Percentiles rank a stretch among this genome's conserved stretches.
phyloP scores from a whole-genome alignment of 2,329 filamentous ascomycete species.

The Ceratocystis ficicola region DNA sequence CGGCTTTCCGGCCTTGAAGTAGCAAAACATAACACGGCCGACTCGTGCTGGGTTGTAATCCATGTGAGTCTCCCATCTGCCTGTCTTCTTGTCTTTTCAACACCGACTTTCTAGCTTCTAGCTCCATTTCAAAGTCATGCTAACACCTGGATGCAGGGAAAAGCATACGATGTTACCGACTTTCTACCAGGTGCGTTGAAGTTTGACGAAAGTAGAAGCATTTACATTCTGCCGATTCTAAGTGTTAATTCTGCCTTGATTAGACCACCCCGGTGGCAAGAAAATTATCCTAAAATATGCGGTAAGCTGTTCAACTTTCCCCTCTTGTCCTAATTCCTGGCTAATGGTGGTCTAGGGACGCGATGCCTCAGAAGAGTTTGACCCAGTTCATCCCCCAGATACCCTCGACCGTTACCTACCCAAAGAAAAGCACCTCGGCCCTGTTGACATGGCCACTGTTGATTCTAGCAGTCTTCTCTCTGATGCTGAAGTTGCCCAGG shows the following conservation, averaged over 20 bases:
- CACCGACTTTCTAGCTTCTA: too few relatives aligned
- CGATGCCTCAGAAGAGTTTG: conserved; percentile 85
- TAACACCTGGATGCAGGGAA: conserved; percentile 39
- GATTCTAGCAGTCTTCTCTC: conserved; percentile 36
- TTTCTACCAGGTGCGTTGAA: conserved; percentile 55
- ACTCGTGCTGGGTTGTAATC: conserved; percentile 87
- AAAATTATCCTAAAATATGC: conserved; percentile 97
- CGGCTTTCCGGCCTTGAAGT: conserved; percentile 42
- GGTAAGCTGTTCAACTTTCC: conserved; percentile 30
- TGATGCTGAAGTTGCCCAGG: conserved; percentile 52
- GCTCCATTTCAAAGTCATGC: neutral
- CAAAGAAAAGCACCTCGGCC: conserved; percentile 73
- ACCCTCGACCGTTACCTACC: conserved; percentile 78
- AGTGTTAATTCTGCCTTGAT: conserved; percentile 5
- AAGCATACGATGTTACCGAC: conserved; percentile 81
- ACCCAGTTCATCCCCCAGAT: conserved; percentile 78
- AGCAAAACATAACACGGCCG: conserved; percentile 60
- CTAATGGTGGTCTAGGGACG: conserved; percentile 46
- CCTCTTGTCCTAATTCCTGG: neutral
- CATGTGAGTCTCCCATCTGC: conserved; percentile 41
- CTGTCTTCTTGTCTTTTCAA: neutral
- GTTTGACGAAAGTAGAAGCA: neutral
- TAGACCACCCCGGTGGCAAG: conserved; percentile 75
- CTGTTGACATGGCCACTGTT: conserved; percentile 77
- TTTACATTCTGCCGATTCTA: neutral